Evolutionary conservation across 1,139 yeast species (phyloP), one percentile per base, ranked within the genome.

Genomic region (Debaryomyces singareniensis): DNA sequence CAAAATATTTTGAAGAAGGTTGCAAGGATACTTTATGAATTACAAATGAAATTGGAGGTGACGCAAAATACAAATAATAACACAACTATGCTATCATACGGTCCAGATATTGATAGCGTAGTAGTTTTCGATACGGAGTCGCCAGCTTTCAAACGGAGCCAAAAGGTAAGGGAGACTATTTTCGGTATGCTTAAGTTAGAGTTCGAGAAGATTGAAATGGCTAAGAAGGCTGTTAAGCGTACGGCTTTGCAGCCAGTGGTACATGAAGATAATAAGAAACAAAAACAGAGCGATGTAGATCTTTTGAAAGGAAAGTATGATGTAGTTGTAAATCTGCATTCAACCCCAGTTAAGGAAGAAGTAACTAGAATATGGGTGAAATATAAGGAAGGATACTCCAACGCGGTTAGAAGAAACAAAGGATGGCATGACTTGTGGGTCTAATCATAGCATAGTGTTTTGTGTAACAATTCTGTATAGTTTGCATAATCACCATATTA

Each of bases 331-430:
- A 48, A 45, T 11, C 57, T 50, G 31, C 39, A 44, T 13, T 45
- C 46, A 7, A 42, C 42, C 20, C 24, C 40, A 2, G 33, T 31
- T 22, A 30, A 38, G 27, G 34, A 41, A 11, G 35, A 35, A 14
- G 45, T 41, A n/a, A 35, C 52, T 9, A 64, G 82, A 38, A 81
- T 86, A 5, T 91, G 97, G 97, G 84, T 91, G 11, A 89, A 84
- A 48, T 89, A 80, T 47, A 83, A 83, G 41, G 97, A 89, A 53
- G 97, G 98, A 2, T 89, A 83, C 45, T 84, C 95, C 5, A 84
- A 89, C 53, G 98, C 98, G 0, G 97, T 91, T 1, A 62, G 95
- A 24, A 86, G 86, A 45, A 82, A 80, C 35, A 75, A 89, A 18
- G 72, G 79, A 5, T 91, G 97, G 96, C 53, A 61, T 4, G 84